Evolutionary conservation across 2,329 filamentous ascomycete species (phyloP).

Genomic region (Scortechinia acanthostroma): DNA sequence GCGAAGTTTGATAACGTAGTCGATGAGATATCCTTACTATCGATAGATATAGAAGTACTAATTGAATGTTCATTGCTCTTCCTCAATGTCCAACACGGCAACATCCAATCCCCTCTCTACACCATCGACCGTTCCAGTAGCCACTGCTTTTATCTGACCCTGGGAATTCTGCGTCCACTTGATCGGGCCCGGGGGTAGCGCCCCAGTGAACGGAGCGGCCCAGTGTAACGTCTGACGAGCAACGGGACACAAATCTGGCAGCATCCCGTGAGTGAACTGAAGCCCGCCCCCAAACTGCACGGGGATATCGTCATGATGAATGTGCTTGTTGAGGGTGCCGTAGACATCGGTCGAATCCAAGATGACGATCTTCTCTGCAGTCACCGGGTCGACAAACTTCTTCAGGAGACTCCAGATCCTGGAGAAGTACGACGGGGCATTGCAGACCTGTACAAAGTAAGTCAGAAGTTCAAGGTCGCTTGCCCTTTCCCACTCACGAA

Average conservation of each 20-base stretch:
- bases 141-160: background rate
- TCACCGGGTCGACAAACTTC: conserved; percentile 12
- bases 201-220: background rate
- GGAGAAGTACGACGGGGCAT: conserved; percentile 12
- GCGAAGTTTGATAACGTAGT: no score
- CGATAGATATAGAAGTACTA: no score
- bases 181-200: background rate
- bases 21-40: no score
- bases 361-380: conserved; percentile 13
- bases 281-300: conserved; percentile 10
- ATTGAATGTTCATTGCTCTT: no score
- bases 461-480: background rate
- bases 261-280: conserved; percentile 10
- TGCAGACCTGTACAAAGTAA: conserved; percentile 10
- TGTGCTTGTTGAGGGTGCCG: conserved; percentile 2
- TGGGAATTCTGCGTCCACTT: background rate
- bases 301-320: conserved; percentile 8
- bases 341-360: conserved; percentile 8
- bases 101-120: background rate
- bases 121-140: background rate
- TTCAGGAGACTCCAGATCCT: conserved; percentile 13
- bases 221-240: conserved; percentile 4
- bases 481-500: conserved; percentile 7
- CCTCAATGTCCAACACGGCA: no score
- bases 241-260: conserved; percentile 8